Percentiles rank a stretch among this genome's conserved stretches.
Conservation (phyloP, 1,139 yeast genomes). For the Diutina scorzettiae region DNA sequence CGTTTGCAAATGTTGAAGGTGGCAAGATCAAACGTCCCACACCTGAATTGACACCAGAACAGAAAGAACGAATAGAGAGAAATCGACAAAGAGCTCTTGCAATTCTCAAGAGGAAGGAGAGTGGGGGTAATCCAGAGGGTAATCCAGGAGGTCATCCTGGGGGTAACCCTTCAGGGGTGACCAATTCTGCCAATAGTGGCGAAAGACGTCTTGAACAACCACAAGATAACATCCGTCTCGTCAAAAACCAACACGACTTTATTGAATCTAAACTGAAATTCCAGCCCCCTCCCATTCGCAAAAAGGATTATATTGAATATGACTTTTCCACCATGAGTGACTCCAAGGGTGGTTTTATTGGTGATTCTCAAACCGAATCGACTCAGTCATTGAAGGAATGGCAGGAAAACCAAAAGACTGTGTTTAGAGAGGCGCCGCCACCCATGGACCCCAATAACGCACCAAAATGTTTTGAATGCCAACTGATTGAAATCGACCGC, state of each 20-base stretch:
- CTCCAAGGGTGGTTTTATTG: slow-evolving; percentile 75
- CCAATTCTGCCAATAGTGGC: not conserved
- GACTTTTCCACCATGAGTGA: slow-evolving; percentile 87
- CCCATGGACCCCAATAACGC: slow-evolving; percentile 60
- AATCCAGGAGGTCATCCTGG: no score
- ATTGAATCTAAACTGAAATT: slow-evolving; percentile 11
- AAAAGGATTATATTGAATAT: slow-evolving; percentile 76
- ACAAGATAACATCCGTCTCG: slow-evolving; percentile 9
- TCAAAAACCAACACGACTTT: slow-evolving; percentile 11
- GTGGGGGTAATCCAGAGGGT: slow-evolving; percentile 22
- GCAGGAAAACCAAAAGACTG: slow-evolving; percentile 40
- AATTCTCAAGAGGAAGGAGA: slow-evolving; percentile 28
- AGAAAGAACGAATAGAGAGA: slow-evolving; percentile 37
- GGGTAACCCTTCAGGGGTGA: not conserved
- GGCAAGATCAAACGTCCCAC: not conserved
- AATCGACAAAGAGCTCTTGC: slow-evolving; percentile 51
- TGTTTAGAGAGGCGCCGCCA: slow-evolving; percentile 46
- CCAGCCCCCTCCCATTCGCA: slow-evolving; percentile 34
- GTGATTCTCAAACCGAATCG: slow-evolving; percentile 18
- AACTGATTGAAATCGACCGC: slow-evolving; percentile 66
- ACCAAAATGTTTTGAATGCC: slow-evolving; percentile 77
- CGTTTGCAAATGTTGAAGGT: not conserved
- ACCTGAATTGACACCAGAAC: slow-evolving; percentile 37
- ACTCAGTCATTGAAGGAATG: slow-evolving; percentile 44
- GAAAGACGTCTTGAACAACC: slow-evolving; percentile 9